These are phyloP conservation scores for Hyaloscypha variabilis DNA, from an alignment of 495 filamentous ascomycete genomes.

Conservation along the genomic window DNA sequence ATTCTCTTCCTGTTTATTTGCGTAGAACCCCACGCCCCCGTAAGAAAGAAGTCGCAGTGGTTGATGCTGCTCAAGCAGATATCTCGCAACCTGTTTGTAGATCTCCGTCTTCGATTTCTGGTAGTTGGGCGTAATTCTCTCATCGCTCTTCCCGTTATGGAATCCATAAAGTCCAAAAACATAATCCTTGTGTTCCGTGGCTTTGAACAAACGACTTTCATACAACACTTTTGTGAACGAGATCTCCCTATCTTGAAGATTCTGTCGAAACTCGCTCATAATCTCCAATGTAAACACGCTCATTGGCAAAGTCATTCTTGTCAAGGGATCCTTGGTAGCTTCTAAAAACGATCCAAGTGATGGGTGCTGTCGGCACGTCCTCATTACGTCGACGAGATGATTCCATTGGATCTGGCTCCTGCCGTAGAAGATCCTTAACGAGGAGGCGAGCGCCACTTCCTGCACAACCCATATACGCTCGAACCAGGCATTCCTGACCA, in stretches of 20 bases:
- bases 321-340: background rate
- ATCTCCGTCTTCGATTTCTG: background rate
- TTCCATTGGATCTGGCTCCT: background rate
- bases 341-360: background rate
- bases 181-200: background rate
- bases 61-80: background rate
- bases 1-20: background rate
- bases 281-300: background rate
- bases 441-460: background rate
- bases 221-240: background rate
- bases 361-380: background rate
- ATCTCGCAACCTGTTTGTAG: background rate
- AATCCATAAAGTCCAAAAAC: background rate
- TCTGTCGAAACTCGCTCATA: background rate
- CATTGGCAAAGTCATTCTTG: background rate
- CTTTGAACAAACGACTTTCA: background rate
- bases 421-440: background rate
- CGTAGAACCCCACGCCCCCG: background rate
- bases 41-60: background rate
- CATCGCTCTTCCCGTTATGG: too few species aligned
- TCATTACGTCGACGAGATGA: background rate
- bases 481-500: background rate
- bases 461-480: conserved; percentile 1
- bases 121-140: background rate
- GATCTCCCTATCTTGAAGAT: background rate